Base-by-base conservation (phyloP, 768 basidiomycete genomes). In the Plicaturopsis crispa region DNA sequence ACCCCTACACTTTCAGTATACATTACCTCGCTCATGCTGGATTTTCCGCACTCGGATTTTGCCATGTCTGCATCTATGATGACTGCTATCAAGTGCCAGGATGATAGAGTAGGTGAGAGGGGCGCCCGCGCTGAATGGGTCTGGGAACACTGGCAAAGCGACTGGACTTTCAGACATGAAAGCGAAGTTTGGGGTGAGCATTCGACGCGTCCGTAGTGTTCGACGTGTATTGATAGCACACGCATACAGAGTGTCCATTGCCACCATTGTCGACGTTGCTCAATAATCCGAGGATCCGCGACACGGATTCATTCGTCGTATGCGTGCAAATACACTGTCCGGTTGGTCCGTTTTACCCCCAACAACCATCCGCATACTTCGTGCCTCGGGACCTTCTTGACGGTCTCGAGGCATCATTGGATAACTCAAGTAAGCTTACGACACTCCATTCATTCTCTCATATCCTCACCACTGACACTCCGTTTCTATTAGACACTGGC, bases 291-390 rank as follows among this genome's bases (percentile, higher is more conserved):
- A 62, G 73, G 30, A 77, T 87, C 22, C 56, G 53, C 18, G 72
- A 73, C 35, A 72, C 73, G 0, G 78, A 89, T 51, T 81, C 79
- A 1, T 74, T 88, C 40, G 75, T 80, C 0, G 72, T 89, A 24
- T 81, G 78, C 50, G 66, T 88, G 3, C 84, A 87, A 46, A 76
- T 89, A 19, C 82, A 84, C 51, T 75, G 69, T 20, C 83, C 69
- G 28, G 40, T 55, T 5, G 60, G 62, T 2, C 60, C 76, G 2
- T 72, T 73, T 46, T 74, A 73, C 46, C 81, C 80, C 30, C 76
- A 79, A 38, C 78, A 79, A 35, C 81, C 82, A 10, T 73, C 74
- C 0, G 67, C 73, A 3, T 73, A 73, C 41, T 75, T 75, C 44
- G 77, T 84, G 10, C 83, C 84, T 4, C 63, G 69, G 13, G 75